phyloP scores from a whole-genome alignment of 1,139 yeast genomes.

The Saccharomycopsis hybrid region DNA sequence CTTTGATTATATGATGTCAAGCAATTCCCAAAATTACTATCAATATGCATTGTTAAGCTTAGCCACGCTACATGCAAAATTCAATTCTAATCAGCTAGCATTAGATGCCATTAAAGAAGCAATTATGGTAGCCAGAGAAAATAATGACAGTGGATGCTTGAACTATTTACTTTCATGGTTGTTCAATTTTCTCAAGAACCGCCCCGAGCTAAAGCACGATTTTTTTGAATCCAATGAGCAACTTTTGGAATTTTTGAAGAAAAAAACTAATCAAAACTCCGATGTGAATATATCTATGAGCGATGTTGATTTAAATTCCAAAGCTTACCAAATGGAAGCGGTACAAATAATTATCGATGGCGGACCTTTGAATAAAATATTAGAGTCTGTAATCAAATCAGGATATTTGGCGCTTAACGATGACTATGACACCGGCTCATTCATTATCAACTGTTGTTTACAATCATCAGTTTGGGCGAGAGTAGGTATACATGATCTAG shows the following conservation, averaged over 20 bases:
- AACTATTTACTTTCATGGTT: constrained; percentile 79
- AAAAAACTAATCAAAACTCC: constrained; percentile 37
- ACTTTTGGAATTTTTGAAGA: constrained; percentile 54
- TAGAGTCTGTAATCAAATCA: constrained; percentile 52
- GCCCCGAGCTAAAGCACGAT: constrained; percentile 50
- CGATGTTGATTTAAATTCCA: constrained; percentile 37
- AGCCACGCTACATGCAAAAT: constrained; percentile 72
- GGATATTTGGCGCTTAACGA: constrained; percentile 42
- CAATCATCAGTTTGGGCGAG: constrained; percentile 46
- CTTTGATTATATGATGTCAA: constrained; percentile 78
- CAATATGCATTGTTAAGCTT: constrained; percentile 78
- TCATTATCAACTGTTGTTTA: constrained; percentile 42
- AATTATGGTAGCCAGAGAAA: constrained; percentile 80
- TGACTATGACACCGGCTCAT: constrained; percentile 30
- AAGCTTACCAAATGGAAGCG: constrained; percentile 56
- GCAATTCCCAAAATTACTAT: constrained; percentile 52
- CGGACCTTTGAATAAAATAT: constrained; percentile 37
- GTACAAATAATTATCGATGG: constrained; percentile 47
- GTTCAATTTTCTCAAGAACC: constrained; percentile 58
- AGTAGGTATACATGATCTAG: constrained; percentile 41
- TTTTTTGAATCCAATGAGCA: constrained; percentile 45
- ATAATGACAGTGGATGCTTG: constrained; percentile 66
- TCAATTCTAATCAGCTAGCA: constrained; percentile 71
- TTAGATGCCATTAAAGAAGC: constrained; percentile 81
- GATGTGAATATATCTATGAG: neutral